A percentile compares a stretch with the other conserved stretches of the same genome.
phyloP scores from a whole-genome alignment of 495 filamentous ascomycete genomes.

The Letharia lupina region DNA sequence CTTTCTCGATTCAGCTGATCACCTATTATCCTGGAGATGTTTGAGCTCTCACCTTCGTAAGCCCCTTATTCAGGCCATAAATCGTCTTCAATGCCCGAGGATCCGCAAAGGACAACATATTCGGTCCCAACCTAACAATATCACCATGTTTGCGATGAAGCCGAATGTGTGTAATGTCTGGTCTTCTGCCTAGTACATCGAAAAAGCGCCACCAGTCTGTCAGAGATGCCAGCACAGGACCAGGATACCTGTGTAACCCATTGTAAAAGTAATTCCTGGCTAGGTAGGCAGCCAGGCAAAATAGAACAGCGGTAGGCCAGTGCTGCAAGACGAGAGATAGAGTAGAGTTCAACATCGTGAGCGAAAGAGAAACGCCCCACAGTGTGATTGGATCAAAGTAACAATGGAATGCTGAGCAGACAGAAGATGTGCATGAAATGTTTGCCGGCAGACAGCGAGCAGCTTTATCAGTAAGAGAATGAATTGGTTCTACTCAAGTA shows the following conservation, averaged over 20 bases:
- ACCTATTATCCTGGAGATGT: neutral
- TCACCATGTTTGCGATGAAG: slow-evolving; percentile 66
- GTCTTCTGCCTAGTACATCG: slow-evolving; percentile 10
- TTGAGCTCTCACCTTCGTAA: slow-evolving; percentile 56
- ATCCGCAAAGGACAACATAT: slow-evolving; percentile 58
- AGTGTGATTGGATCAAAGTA: neutral
- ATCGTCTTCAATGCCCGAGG: slow-evolving; percentile 63
- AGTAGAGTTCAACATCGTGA: slow-evolving; percentile 17
- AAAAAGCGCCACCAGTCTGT: slow-evolving; percentile 64
- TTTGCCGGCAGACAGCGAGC: neutral
- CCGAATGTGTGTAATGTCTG: slow-evolving; percentile 35
- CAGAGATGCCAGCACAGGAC: slow-evolving; percentile 57
- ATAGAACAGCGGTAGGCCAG: slow-evolving; percentile 9
- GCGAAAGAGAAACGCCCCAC: neutral
- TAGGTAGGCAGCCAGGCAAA: slow-evolving; percentile 24
- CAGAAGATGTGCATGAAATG: neutral
- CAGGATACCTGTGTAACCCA: slow-evolving; percentile 57
- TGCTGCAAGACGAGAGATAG: slow-evolving; percentile 3
- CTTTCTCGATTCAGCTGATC: slow-evolving; percentile 31
- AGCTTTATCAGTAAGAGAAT: neutral
- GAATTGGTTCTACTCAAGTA: neutral
- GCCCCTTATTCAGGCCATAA: slow-evolving; percentile 76
- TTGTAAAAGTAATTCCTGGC: slow-evolving; percentile 49
- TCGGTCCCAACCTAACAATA: slow-evolving; percentile 62
- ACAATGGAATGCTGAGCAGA: neutral